Base-by-base conservation (phyloP, 2,329 filamentous ascomycete genomes). In the Sarocladiaceae sp. region DNA sequence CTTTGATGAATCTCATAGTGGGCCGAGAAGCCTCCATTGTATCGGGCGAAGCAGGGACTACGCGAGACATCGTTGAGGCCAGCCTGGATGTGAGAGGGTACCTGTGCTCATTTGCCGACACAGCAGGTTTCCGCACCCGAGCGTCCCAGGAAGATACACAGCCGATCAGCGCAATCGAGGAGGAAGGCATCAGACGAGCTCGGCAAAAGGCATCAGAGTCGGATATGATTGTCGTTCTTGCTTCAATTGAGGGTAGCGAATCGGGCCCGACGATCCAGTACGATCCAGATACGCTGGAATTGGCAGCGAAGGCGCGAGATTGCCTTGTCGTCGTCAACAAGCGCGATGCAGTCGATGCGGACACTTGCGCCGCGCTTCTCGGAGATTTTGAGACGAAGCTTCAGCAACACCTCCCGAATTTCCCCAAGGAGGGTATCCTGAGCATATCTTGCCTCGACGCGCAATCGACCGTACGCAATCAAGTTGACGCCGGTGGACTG, bases 11-110 rank as follows among this genome's bases (percentile, higher is more conserved):
- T 59, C 72, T 82, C 18, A 77, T 98, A 42, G 88, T 96, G 3
- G 91, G 93, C 0, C 75, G 90, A 43, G 91, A 97, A 60, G 93
- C 93, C 2, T 94, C 90, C 3, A 98, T 98, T 55, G 93, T 98
- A 6, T 95, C 89, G 34, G 76, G 81, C 1, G 90, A 97, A 66
- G 89, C 89, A 31, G 93, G 93, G 0, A 98, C 93, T 1, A 98
- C 93, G 6, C 72, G 93, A 48, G 93, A 98, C 66, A 83, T 98
- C 43, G 83, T 98, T 10, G 93, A 98, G 66, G 86, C 93, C 1
- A 85, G 85, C 21, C 74, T 98, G 20, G 93, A 98, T 64, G 73
- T 98, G 39, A 81, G 83, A 1, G 93, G 93, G 0, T 98, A 86
- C 67, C 80, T 94, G 41, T 95, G 90, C 62, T 87, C 86, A n/a